Percentiles rank a stretch among this genome's conserved stretches.
Conservation (phyloP, 108 stramenopile genomes). For the Skeletonema grethae region DNA sequence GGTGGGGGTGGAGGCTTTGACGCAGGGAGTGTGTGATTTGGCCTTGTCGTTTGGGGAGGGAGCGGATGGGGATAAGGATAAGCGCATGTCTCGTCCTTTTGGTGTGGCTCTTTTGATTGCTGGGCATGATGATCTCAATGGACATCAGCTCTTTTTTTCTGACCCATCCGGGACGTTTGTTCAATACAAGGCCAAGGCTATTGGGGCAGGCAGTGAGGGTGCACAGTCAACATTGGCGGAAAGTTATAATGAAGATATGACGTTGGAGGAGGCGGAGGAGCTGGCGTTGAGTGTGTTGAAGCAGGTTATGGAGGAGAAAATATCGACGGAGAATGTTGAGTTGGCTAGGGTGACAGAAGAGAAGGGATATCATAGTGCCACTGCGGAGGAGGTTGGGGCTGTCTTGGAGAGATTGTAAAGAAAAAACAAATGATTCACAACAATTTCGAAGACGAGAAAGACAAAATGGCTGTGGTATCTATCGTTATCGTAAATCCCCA, state of each 20-base stretch:
- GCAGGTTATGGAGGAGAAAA: slow-evolving; percentile 99
- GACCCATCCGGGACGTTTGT: slow-evolving; percentile 98
- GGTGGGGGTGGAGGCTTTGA: slow-evolving; percentile 97
- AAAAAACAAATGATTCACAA: not conserved
- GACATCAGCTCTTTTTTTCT: slow-evolving; percentile 97
- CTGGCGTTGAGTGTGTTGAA: slow-evolving; percentile 92
- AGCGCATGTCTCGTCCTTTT: slow-evolving; percentile 97
- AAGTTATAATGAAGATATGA: slow-evolving; percentile 92
- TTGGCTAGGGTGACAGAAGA: slow-evolving; percentile 91
- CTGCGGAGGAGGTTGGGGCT: slow-evolving; percentile 82
- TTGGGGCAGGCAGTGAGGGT: slow-evolving; percentile 97
- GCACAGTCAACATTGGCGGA: slow-evolving; percentile 96
- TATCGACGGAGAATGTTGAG: slow-evolving; percentile 95
- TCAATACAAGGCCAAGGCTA: slow-evolving; percentile 99
- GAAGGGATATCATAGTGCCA: slow-evolving; percentile 89
- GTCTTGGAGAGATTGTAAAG: slow-evolving; percentile 74
- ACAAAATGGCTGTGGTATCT: not conserved
- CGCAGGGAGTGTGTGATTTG: slow-evolving; percentile 98
- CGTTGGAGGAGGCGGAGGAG: slow-evolving; percentile 94
- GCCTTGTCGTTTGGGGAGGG: slow-evolving; percentile 98
- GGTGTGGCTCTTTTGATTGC: slow-evolving; percentile 98
- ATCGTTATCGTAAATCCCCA: slow-evolving; percentile 1
- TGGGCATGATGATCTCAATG: slow-evolving; percentile 91
- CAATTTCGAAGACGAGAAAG: not conserved
- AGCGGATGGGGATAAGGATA: slow-evolving; percentile 88